These are phyloP conservation scores for Solanum paucissectum DNA, from an alignment of 257 asterid genomes.

Conservation along the genomic window DNA sequence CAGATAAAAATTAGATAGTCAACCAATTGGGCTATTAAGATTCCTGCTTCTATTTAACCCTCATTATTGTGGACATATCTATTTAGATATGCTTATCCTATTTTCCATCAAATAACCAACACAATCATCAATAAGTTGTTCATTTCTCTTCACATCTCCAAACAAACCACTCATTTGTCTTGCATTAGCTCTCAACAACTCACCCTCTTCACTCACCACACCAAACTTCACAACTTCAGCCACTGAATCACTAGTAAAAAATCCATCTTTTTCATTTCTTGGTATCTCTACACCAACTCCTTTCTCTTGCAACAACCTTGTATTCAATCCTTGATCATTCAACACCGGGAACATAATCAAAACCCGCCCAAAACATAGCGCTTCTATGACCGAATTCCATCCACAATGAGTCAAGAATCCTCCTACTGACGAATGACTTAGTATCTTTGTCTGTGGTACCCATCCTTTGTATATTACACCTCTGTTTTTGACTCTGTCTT, in stretches of 20 bases:
- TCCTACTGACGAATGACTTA: conserved; percentile 44
- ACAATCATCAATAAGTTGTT: conserved; percentile 24
- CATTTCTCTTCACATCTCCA: conserved; percentile 30
- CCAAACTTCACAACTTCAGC: conserved; percentile 46
- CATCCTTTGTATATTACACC: conserved; percentile 37
- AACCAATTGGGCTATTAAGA: neutral
- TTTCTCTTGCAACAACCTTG: conserved; percentile 57
- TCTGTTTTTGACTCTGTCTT: conserved; percentile 20
- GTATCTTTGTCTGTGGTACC: conserved; percentile 73
- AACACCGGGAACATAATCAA: conserved; percentile 63
- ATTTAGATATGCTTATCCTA: neutral
- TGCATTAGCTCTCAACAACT: conserved; percentile 37
- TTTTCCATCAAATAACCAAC: conserved; percentile 21
- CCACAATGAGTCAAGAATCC: conserved; percentile 83
- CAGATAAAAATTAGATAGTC: neutral
- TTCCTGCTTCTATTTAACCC: neutral
- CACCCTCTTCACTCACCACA: conserved; percentile 46
- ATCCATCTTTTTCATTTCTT: conserved; percentile 44
- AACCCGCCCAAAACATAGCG: conserved; percentile 46
- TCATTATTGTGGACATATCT: neutral
- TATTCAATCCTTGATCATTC: conserved; percentile 83
- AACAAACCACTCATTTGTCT: conserved; percentile 33
- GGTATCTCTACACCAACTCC: conserved; percentile 65
- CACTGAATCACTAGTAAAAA: conserved; percentile 40
- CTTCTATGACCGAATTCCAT: conserved; percentile 83